A percentile compares a stretch with the other conserved stretches of the same genome.
Evolutionary conservation across 78 protist species (phyloP).

Genomic region (Dictyostelium firmibasis): DNA sequence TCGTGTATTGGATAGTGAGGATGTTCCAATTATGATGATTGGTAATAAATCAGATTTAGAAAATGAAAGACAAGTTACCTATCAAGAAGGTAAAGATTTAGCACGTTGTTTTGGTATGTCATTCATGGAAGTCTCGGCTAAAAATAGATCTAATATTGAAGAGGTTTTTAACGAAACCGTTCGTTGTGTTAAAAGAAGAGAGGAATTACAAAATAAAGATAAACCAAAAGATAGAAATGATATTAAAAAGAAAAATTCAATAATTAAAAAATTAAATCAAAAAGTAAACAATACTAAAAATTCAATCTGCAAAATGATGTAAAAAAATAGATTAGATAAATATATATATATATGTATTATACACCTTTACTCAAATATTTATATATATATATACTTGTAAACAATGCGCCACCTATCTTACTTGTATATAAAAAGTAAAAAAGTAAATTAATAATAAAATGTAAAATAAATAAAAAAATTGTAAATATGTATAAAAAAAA

Average conservation of each 20-base stretch:
- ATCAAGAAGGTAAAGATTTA: conserved; percentile 84
- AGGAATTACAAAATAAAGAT: not conserved
- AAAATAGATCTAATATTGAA: conserved; percentile 88
- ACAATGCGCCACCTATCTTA: too few species aligned
- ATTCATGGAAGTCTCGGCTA: conserved; percentile 89
- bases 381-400: too few species aligned
- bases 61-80: conserved; percentile 72
- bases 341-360: too few species aligned
- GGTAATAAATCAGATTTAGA: conserved; percentile 99
- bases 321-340: too few species aligned
- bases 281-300: not conserved
- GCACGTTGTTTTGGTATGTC: conserved; percentile 78
- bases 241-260: not conserved
- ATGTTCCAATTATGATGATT: conserved; percentile 96
- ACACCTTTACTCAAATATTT: too few species aligned
- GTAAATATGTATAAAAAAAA: too few species aligned
- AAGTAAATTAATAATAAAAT: too few species aligned
- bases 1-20: conserved; percentile 92
- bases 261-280: not conserved
- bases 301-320: conserved; percentile 7
- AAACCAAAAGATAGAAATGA: not conserved
- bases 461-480: too few species aligned
- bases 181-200: conserved; percentile 37
- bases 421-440: too few species aligned
- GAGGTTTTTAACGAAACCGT: conserved; percentile 72